Evolutionary conservation across 2,329 filamentous ascomycete genomes (phyloP), one percentile per base, ranked within the genome.

Genomic region (Pseudonectria buxi): DNA sequence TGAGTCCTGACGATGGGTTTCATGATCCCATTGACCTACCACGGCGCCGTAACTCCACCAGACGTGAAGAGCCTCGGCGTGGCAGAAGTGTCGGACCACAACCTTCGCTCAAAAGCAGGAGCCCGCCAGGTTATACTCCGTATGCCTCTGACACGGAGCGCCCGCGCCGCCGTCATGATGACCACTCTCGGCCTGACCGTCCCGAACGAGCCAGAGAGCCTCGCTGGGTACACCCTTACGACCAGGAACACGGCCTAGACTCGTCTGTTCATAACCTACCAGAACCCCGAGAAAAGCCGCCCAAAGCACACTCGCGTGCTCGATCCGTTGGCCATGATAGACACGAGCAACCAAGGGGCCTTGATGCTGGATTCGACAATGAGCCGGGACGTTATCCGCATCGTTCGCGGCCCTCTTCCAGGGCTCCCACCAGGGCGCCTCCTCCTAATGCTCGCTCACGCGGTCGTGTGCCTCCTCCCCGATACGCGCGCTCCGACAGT

Each of bases 11-110:
- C 12, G 36, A 49, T 26, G 12, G 18, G 14, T 45, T 40, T 12
- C 49, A 52, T 27, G 41, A 39, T n/a, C 30, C 43, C 7, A 14
- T 22, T 22, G 30, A 29, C 11, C 29, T 40, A 22, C 40, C 43
- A 10, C 45, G 38, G n/a, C 44, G 32, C 15, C 24, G 33, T 14
- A 35, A 40, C 7, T 33, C 28, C 15, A 35, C 38, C 14, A 43
- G 34, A 31, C 26, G 41, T 14, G 45, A 50, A 6, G 14, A 39
- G 6, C 48, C 50, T n/a, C 37, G 33, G 14, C 49, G 49, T 6
- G 49, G 49, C n/a, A 47, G 47, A 5, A 52, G 49, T 26, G 36
- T 32, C 2, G 49, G 44, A 7, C 44, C 49, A 13, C 33, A 42
- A 13, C 42, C 40, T 11, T 30, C 36, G 16, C 25, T n/a, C 7